Conservation (phyloP, 495 filamentous ascomycete species). For the Venustampulla echinocandica region DNA sequence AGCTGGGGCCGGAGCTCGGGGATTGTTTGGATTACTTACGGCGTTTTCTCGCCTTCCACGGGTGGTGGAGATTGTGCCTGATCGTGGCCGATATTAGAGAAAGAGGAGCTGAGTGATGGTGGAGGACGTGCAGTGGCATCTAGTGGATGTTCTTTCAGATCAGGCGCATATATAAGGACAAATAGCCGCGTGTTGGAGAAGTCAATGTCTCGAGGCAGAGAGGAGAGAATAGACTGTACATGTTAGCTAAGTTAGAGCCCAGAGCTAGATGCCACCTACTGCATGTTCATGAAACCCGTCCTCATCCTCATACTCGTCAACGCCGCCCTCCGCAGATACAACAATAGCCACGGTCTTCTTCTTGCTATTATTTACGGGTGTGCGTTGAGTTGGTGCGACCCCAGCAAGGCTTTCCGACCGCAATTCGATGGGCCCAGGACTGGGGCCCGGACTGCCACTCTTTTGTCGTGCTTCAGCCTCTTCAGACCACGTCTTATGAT, state of each 20-base stretch:
- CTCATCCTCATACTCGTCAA: conserved; percentile 51
- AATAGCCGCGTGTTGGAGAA: conserved; percentile 63
- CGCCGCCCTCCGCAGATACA: conserved; percentile 62
- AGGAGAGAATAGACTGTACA: conserved; percentile 74
- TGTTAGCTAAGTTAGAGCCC: conserved; percentile 5
- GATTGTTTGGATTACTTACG: conserved; percentile 34
- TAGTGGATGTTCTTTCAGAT: conserved; percentile 54
- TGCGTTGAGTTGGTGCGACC: conserved; percentile 19
- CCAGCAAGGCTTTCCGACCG: conserved; percentile 13
- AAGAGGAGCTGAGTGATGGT: conserved; percentile 71
- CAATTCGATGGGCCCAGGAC: conserved; percentile 20
- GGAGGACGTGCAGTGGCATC: conserved; percentile 43
- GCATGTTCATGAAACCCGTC: conserved; percentile 67
- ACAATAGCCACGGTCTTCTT: conserved; percentile 78
- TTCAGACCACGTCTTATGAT: conserved; percentile 79
- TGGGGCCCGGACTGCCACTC: conserved; percentile 11
- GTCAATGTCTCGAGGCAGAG: conserved; percentile 68
- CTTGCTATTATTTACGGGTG: conserved; percentile 29
- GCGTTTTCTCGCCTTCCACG: conserved; percentile 48
- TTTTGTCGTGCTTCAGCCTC: conserved; percentile 44
- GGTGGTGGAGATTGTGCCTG: conserved; percentile 56
- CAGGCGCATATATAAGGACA: conserved; percentile 79
- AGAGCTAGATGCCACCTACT: conserved; percentile 41
- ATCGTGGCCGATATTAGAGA: conserved; percentile 75
- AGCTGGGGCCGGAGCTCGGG: conserved; percentile 11